Evolutionary conservation across 2,329 filamentous ascomycete genomes (phyloP), one percentile per base, ranked within the genome.

Genomic region (Neonectria coccinea): DNA sequence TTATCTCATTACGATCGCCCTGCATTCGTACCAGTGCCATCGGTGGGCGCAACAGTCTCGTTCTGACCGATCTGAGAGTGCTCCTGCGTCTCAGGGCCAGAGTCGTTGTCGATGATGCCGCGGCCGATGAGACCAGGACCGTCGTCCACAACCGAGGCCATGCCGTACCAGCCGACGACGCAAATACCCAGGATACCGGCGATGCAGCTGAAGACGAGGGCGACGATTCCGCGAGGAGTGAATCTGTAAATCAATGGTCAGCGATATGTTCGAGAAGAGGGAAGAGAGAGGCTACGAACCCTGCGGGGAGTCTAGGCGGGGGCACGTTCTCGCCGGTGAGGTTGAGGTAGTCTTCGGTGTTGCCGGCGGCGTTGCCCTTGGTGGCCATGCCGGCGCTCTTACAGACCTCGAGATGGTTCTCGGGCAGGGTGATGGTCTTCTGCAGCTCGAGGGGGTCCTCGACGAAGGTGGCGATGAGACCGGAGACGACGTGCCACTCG

Each of bases 291-390:
- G 44, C 57, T 56, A 79, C 82, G 73, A 79, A 85, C 81, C 92
- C 92, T 2, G 80, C 81, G 0, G 91, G 91, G n/a, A 95, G 73
- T 27, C 79, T 82, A 0, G 76, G 77, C 0, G 88, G 84, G 6
- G 84, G 82, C 44, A 74, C 79, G 65, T 89, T 89, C 77, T 91
- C 81, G 20, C 89, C 90, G 0, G 76, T 79, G 3, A 93, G 79
- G 70, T 96, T 87, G 0, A 92, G 79, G 22, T 87, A 80, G 70
- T 94, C 79, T 0, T 78, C 76, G 0, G 86, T 89, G 72, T 94
- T 94, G 0, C 84, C 93, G 0, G 92, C 93, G 0, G 92, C 93
- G 72, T 96, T 96, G 7, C 93, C 93, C 5, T 75, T 72, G 0
- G 81, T 86, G 1, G 87, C 82, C 0, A 88, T 78, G 10, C 80